Conservation (phyloP, 2,329 filamentous ascomycete species). For the Alternaria angustiovoidea region DNA sequence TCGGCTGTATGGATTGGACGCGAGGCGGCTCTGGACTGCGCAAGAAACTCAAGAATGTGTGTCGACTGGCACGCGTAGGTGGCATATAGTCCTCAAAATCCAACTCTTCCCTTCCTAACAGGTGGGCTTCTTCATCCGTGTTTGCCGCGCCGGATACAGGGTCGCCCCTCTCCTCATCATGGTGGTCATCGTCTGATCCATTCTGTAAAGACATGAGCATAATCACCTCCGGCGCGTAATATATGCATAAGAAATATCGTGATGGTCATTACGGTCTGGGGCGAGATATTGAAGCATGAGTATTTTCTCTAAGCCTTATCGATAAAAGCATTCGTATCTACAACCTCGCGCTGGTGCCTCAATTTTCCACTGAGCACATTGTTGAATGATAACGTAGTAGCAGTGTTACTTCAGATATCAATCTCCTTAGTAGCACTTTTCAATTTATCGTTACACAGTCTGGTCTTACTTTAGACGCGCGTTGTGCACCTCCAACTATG, state of each 20-base stretch:
- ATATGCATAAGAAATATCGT: background rate
- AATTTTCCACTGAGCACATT: background rate
- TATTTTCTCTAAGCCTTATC: background rate
- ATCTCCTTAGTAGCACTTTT: background rate
- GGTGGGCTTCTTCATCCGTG: slow-evolving; percentile 40
- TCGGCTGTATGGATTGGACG: slow-evolving; percentile 54
- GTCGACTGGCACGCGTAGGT: slow-evolving; percentile 10
- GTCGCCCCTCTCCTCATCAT: slow-evolving; percentile 19
- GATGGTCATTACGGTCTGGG: background rate
- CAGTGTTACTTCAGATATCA: background rate
- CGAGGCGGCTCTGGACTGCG: slow-evolving; percentile 55
- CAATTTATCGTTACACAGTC: background rate
- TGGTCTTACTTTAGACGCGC: background rate
- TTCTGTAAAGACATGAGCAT: slow-evolving; percentile 10
- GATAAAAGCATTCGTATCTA: background rate
- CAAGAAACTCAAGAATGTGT: slow-evolving; percentile 42
- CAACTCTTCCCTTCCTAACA: slow-evolving; percentile 37
- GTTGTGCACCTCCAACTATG: background rate
- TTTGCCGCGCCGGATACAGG: slow-evolving; percentile 11
- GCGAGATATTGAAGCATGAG: background rate
- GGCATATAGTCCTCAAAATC: slow-evolving; percentile 33
- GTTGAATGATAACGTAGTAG: background rate
- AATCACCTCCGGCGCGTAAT: background rate
- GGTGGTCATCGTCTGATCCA: background rate
- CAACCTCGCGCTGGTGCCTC: background rate